Base-by-base conservation (phyloP, 495 filamentous ascomycete genomes). In the Glonium stellatum region DNA sequence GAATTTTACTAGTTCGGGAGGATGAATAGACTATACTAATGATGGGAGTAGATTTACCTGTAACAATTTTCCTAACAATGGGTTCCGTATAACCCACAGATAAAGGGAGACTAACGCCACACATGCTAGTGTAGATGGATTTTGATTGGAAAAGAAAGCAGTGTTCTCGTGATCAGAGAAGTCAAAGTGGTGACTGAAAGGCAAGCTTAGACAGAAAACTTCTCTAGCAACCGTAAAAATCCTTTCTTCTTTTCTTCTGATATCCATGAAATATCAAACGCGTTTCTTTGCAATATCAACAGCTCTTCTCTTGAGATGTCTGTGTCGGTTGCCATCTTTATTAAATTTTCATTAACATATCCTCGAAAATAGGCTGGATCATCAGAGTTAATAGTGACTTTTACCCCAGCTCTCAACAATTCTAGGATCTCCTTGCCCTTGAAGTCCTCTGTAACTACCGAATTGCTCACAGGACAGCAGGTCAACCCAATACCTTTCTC, bases 281-380 rank as follows among this genome's bases (percentile, higher is more conserved):
- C 59, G 34, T 61, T 61, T 42, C 39, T 19, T 37, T 61, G 53
- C 15, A 61, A 22, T 36, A 19, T 23, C 18, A 55, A 13, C 10
- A 61, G 25, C 25, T 61, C 59, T 54, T 34, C 21, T 22, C 31
- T 48, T 42, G 52, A 31, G 12, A 61, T 39, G n/a, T 54, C 27
- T 1, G 44, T 35, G n/a, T 57, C 54, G 0, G 34, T 18, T n/a
- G 12, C 53, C 36, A 57, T 48, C 56, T 50, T 55, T 53, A 47
- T 42, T 6, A 61, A 19, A n/a, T 61, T 61, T 37, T 61, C 52
- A 41, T 54, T 48, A 53, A 61, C 36, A 34, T 57, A 61, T n/a
- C 54, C 51, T 34, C 53, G 27, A 34, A 61, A 54, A n/a, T 57
- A 61, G 0, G 59, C 53, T 1, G 59, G 59, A 36, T 61, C 53